Conservation (phyloP, 2,329 filamentous ascomycete species). For the Pseudocercospora eumusae region DNA sequence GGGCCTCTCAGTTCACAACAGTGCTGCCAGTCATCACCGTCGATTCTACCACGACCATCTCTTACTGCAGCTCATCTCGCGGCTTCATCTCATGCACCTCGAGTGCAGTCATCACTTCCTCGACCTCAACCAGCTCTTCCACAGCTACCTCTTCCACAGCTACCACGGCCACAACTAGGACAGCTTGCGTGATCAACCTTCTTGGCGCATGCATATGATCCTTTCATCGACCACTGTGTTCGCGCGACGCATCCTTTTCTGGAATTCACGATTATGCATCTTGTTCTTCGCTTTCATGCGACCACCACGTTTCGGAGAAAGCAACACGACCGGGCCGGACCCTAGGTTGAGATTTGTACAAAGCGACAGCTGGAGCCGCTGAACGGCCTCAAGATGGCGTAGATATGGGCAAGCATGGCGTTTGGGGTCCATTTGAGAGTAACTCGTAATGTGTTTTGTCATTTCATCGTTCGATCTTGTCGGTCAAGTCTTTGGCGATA, state of each 20-base stretch:
- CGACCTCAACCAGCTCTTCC: neutral
- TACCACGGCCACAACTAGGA: neutral
- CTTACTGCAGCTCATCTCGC: slow-evolving; percentile 25
- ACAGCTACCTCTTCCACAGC: neutral
- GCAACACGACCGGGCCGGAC: neutral
- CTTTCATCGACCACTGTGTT: neutral
- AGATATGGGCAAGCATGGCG: slow-evolving; percentile 5
- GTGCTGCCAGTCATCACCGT: slow-evolving; percentile 30
- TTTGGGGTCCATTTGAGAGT: neutral
- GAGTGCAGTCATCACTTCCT: neutral
- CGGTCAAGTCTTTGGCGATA: slow-evolving; percentile 51
- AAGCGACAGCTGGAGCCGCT: neutral
- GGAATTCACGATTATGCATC: neutral
- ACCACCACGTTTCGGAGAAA: neutral
- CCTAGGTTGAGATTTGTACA: neutral
- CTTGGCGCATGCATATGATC: neutral
- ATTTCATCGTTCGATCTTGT: slow-evolving; percentile 30
- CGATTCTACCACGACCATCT: slow-evolving; percentile 30
- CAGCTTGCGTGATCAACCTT: neutral
- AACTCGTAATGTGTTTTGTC: neutral
- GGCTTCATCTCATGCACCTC: slow-evolving; percentile 1
- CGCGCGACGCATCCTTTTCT: neutral
- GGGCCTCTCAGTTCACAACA: slow-evolving; percentile 16
- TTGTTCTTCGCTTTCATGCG: neutral
- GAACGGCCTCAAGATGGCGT: neutral